A percentile compares a stretch with the other conserved stretches of the same genome.
phyloP scores from a whole-genome alignment of 2,329 filamentous ascomycete species.

The Eurotiales sp. region DNA sequence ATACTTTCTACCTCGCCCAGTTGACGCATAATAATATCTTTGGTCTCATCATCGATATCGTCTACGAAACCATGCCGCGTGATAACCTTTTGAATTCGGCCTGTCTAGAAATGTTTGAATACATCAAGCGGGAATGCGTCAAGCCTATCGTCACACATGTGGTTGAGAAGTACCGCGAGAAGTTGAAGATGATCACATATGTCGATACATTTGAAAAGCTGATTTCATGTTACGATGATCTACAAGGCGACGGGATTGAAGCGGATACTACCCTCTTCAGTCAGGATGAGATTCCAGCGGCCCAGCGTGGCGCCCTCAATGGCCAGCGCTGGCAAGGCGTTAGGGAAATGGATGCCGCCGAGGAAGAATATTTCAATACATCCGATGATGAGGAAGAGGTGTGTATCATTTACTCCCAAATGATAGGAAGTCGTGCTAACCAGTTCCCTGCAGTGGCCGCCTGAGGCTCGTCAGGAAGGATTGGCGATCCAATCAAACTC shows the following conservation, averaged over 20 bases:
- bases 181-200: constrained; percentile 70
- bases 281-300: constrained; percentile 61
- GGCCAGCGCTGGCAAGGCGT: constrained; percentile 65
- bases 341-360: constrained; percentile 77
- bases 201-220: constrained; percentile 79
- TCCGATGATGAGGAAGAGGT: constrained; percentile 79
- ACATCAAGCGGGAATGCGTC: constrained; percentile 75
- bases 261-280: constrained; percentile 64
- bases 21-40: constrained; percentile 78
- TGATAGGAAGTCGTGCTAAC: not conserved
- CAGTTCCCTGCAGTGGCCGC: constrained; percentile 26
- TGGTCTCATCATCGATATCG: constrained; percentile 77
- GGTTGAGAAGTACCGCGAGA: constrained; percentile 78
- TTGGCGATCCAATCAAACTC: constrained; percentile 47
- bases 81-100: constrained; percentile 94
- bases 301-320: constrained; percentile 47
- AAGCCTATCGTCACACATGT: constrained; percentile 80
- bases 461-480: constrained; percentile 36
- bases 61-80: constrained; percentile 79
- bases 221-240: constrained; percentile 73
- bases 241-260: constrained; percentile 62
- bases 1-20: constrained; percentile 86
- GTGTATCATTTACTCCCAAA: constrained; percentile 15
- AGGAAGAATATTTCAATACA: constrained; percentile 92
- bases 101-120: constrained; percentile 90